phyloP scores from a whole-genome alignment of 2,329 filamentous ascomycete genomes.

The Aureobasidium sp. region DNA sequence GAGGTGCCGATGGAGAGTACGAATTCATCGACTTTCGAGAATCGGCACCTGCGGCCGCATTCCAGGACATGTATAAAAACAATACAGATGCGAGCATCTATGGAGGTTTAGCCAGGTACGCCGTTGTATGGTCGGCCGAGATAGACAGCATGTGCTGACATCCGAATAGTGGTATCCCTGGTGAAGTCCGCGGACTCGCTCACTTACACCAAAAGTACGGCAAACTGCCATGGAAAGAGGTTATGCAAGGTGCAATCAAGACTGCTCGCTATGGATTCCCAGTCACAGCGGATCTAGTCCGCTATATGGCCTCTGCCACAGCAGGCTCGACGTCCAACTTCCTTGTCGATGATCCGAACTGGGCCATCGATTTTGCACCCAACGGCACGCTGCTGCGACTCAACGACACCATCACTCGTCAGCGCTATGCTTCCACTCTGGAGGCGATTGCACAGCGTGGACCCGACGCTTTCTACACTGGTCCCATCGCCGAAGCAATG shows the following conservation, averaged over 20 bases:
- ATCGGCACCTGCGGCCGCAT: constrained; percentile 71
- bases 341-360: constrained; percentile 63
- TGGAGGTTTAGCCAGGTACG: constrained; percentile 53
- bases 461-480: constrained; percentile 58
- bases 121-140: too few species aligned
- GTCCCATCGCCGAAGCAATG: constrained; percentile 62
- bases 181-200: constrained; percentile 70
- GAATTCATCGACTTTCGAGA: constrained; percentile 89
- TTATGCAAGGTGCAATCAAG: constrained; percentile 65
- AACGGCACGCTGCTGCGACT: constrained; percentile 63
- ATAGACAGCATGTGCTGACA: not conserved
- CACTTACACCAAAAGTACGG: constrained; percentile 68
- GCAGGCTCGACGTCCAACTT: constrained; percentile 47
- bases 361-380: constrained; percentile 83
- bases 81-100: constrained; percentile 58
- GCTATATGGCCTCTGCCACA: constrained; percentile 56
- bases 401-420: constrained; percentile 71
- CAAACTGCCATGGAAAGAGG: constrained; percentile 43
- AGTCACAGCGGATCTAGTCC: constrained; percentile 64
- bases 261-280: constrained; percentile 66
- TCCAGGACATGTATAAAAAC: constrained; percentile 74
- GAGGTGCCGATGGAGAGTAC: constrained; percentile 62
- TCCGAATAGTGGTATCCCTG: constrained; percentile 52
- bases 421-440: constrained; percentile 71
- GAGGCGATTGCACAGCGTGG: constrained; percentile 68